phyloP scores from a whole-genome alignment of 371 early-diverging fungal genomes.

The Haplosporangium sp. region DNA sequence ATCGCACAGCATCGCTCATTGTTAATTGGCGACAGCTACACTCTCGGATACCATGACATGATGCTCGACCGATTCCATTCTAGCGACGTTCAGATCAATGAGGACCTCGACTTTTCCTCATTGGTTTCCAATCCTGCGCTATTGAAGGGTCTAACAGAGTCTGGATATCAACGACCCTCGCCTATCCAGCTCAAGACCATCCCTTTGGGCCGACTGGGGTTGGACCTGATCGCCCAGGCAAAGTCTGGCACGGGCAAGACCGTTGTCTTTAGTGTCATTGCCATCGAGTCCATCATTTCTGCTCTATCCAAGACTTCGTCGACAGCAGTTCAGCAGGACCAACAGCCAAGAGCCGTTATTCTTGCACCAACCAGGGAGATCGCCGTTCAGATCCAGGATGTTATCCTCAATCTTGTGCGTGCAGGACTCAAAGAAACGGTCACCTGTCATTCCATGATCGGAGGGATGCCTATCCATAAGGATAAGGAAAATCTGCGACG shows the following conservation, averaged over 20 bases:
- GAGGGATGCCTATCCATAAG: slow-evolving; percentile 80
- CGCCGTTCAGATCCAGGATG: slow-evolving; percentile 89
- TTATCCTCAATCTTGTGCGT: slow-evolving; percentile 70
- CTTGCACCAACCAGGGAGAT: slow-evolving; percentile 94
- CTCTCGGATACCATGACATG: slow-evolving; percentile 25
- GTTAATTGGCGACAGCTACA: no score
- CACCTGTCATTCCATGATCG: slow-evolving; percentile 86
- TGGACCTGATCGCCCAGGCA: slow-evolving; percentile 92
- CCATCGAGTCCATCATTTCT: slow-evolving; percentile 80
- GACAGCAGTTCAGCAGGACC: not conserved
- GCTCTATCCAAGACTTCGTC: slow-evolving; percentile 3
- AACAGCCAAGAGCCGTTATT: slow-evolving; percentile 78
- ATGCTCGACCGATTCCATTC: slow-evolving; percentile 56
- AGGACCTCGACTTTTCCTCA: slow-evolving; percentile 68
- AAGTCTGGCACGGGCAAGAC: slow-evolving; percentile 98
- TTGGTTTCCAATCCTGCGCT: slow-evolving; percentile 62
- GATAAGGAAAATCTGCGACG: slow-evolving; percentile 74
- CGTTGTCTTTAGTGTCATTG: slow-evolving; percentile 92
- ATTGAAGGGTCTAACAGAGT: slow-evolving; percentile 62
- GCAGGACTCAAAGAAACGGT: slow-evolving; percentile 64
- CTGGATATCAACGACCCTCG: slow-evolving; percentile 78
- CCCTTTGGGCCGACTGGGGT: slow-evolving; percentile 79
- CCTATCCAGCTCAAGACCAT: slow-evolving; percentile 93
- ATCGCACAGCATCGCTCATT: not conserved
- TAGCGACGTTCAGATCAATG: slow-evolving; percentile 68